These are phyloP conservation scores for Cyberlindnera mycetangii DNA, from an alignment of 805 yeast species.

Conservation along the genomic window DNA sequence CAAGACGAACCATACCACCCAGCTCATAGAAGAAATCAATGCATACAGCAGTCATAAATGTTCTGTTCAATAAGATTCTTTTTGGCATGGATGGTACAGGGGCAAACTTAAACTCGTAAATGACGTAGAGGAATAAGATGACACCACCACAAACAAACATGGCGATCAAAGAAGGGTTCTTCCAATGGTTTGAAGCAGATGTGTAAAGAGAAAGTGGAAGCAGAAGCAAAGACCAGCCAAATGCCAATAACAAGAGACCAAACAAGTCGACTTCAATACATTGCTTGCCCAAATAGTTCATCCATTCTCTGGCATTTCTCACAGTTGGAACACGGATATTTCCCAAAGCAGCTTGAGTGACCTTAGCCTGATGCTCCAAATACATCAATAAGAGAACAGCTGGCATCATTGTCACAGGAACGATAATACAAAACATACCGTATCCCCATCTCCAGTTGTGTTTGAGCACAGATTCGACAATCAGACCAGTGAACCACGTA, in stretches of 20 bases:
- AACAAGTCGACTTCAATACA: slow-evolving; percentile 37
- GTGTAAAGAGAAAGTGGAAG: slow-evolving; percentile 38
- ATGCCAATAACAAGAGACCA: slow-evolving; percentile 38
- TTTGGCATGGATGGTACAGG: slow-evolving; percentile 38
- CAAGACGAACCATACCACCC: slow-evolving; percentile 30
- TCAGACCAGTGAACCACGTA: slow-evolving; percentile 42
- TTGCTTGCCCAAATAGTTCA: slow-evolving; percentile 10
- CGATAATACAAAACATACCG: slow-evolving; percentile 46
- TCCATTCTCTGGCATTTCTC: slow-evolving; percentile 4
- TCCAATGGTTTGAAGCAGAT: slow-evolving; percentile 34
- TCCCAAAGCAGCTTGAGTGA: slow-evolving; percentile 15
- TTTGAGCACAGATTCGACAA: slow-evolving; percentile 31
- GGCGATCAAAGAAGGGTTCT: slow-evolving; percentile 40
- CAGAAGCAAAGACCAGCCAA: slow-evolving; percentile 37
- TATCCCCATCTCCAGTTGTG: slow-evolving; percentile 53
- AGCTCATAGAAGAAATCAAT: slow-evolving; percentile 34
- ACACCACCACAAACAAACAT: slow-evolving; percentile 41
- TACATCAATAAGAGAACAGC: slow-evolving; percentile 32
- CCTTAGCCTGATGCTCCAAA: slow-evolving; percentile 32
- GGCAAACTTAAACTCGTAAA: slow-evolving; percentile 36
- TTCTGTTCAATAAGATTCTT: slow-evolving; percentile 35
- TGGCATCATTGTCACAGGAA: slow-evolving; percentile 39
- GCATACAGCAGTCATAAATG: slow-evolving; percentile 34
- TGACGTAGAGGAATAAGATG: slow-evolving; percentile 32
- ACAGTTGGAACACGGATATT: slow-evolving; percentile 10